Conservation (phyloP, 202 grass and related monocot species). For the Schoenoplectus triqueter region DNA sequence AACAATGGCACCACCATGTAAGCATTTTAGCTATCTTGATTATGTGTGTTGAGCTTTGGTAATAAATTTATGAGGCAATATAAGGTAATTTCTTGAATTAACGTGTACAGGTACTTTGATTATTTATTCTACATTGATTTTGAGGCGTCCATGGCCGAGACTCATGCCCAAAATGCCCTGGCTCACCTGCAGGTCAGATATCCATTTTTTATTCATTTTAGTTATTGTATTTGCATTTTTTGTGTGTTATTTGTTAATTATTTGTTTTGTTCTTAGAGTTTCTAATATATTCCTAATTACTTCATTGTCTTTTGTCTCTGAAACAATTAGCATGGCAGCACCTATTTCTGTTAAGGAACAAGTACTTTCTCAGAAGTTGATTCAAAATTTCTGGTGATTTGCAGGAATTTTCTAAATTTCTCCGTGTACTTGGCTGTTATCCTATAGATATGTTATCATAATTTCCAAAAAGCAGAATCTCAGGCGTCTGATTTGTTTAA, state of each 20-base stretch:
- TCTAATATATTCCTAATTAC: neutral
- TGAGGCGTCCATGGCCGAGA: conserved; percentile 56
- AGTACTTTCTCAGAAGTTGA: conserved; percentile 28
- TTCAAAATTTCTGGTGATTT: conserved; percentile 9
- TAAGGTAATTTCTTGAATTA: conserved; percentile 35
- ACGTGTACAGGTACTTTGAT: conserved; percentile 50
- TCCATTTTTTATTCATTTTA: conserved; percentile 20
- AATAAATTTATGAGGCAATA: conserved; percentile 35
- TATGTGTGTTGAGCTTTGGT: neutral
- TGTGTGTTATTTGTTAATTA: neutral
- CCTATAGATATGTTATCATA: conserved; percentile 37
- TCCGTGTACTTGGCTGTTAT: conserved; percentile 56
- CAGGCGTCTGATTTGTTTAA: conserved; percentile 2
- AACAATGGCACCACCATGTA: conserved; percentile 50
- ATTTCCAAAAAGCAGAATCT: conserved; percentile 12
- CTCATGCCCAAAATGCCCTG: conserved; percentile 53
- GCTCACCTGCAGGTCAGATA: conserved; percentile 45
- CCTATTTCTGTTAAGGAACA: conserved; percentile 73
- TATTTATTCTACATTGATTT: conserved; percentile 71
- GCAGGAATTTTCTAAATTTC: conserved; percentile 55
- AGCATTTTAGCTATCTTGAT: conserved; percentile 19
- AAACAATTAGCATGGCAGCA: conserved; percentile 40
- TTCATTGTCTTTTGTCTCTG: neutral
- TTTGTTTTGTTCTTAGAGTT: neutral
- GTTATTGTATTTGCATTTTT: conserved; percentile 43